phyloP scores from a whole-genome alignment of 73 alveolate species.

The Paramecium sexaurelia region DNA sequence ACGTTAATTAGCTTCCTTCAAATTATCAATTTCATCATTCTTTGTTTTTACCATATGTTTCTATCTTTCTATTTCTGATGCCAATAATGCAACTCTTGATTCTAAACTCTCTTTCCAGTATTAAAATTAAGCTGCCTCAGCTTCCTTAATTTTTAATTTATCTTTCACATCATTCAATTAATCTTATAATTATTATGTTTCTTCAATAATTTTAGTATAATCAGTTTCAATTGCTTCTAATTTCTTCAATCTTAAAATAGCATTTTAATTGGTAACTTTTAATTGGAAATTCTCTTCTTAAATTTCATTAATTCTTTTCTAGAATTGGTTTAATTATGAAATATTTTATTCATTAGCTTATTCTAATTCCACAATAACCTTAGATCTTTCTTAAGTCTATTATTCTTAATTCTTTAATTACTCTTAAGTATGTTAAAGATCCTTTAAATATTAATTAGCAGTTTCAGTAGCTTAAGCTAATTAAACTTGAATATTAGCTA shows the following conservation, averaged over 20 bases:
- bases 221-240: slow-evolving; percentile 30
- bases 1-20: slow-evolving; percentile 9
- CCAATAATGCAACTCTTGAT: slow-evolving; percentile 53
- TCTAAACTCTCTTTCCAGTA: slow-evolving; percentile 1
- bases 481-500: neutral
- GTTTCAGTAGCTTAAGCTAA: neutral
- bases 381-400: neutral
- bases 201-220: neutral
- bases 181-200: neutral
- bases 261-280: slow-evolving; percentile 10
- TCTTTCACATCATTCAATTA: neutral
- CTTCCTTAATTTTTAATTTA: neutral
- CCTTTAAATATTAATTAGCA: neutral
- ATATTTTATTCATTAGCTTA: neutral
- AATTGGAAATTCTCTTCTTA: slow-evolving; percentile 21
- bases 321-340: neutral
- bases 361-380: neutral
- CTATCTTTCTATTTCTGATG: slow-evolving; percentile 49
- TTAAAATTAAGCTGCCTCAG: slow-evolving; percentile 14
- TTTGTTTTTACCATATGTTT: slow-evolving; percentile 27
- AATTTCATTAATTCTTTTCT: neutral
- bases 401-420: neutral
- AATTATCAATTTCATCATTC: slow-evolving; percentile 31
- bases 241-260: neutral
- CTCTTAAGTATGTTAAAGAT: neutral